phyloP scores from a whole-genome alignment of 2,329 filamentous ascomycete genomes.

The Lasiodiplodia sp. region DNA sequence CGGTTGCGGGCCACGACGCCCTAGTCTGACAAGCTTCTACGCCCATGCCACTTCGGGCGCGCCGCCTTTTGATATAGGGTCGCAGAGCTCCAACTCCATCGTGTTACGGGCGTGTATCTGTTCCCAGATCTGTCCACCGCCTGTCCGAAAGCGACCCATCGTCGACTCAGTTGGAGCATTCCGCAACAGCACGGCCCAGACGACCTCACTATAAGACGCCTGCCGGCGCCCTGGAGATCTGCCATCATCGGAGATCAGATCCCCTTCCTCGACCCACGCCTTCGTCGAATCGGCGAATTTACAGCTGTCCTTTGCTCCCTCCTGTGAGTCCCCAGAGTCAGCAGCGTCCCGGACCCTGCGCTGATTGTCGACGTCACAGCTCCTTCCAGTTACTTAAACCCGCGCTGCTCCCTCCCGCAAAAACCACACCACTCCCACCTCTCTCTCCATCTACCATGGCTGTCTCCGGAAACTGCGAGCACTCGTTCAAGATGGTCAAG shows the following conservation, averaged over 20 bases:
- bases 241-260: conserved; percentile 27
- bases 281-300: conserved; percentile 24
- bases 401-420: background rate
- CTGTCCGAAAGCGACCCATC: conserved; percentile 41
- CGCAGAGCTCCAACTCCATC: conserved; percentile 27
- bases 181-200: conserved; percentile 21
- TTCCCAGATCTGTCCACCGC: conserved; percentile 43
- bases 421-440: conserved; percentile 7
- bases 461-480: conserved; percentile 56
- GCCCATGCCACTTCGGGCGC: conserved; percentile 39
- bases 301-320: background rate
- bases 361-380: conserved; percentile 23
- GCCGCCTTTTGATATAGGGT: conserved; percentile 27
- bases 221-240: conserved; percentile 28
- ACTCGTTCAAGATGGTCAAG: conserved; percentile 49
- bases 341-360: background rate
- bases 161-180: conserved; percentile 29
- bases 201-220: conserved; percentile 14
- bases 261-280: conserved; percentile 10
- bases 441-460: conserved; percentile 49
- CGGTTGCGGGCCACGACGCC: conserved; percentile 53
- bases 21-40: conserved; percentile 45
- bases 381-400: conserved; percentile 1
- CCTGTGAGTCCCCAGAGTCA: conserved; percentile 5
- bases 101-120: conserved; percentile 38